Evolutionary conservation across 176 grass and related monocot species (phyloP).

Genomic region (Pontederia crassipes): DNA sequence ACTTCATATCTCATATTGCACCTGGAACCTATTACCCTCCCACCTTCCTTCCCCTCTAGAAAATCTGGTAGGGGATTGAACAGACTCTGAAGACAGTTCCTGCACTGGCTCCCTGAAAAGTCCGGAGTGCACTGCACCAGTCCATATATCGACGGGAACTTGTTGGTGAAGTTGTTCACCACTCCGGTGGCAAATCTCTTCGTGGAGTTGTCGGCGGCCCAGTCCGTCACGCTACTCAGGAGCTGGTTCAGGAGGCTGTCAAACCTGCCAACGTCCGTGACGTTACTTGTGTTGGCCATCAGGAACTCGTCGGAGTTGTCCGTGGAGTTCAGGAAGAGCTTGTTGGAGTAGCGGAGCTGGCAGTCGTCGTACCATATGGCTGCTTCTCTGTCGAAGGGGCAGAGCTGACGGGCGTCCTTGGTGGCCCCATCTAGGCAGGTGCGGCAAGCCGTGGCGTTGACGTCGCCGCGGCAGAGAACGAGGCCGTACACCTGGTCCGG

Average conservation of each 20-base stretch:
- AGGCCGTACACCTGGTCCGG: slow-evolving; percentile 27
- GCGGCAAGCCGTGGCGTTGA: slow-evolving; percentile 12
- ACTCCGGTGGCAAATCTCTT: neutral
- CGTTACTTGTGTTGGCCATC: neutral
- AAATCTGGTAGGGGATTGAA: neutral
- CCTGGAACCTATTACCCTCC: neutral
- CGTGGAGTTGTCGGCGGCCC: neutral
- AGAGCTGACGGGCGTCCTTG: neutral
- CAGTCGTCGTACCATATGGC: neutral
- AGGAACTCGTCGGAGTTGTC: neutral
- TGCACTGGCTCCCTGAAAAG: neutral
- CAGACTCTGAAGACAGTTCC: neutral
- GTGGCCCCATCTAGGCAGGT: slow-evolving; percentile 13
- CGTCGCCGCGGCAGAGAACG: slow-evolving; percentile 47
- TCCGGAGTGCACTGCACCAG: slow-evolving; percentile 14
- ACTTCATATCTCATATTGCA: slow-evolving; percentile 20
- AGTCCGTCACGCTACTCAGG: neutral
- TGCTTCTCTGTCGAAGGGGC: neutral
- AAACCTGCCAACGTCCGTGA: neutral
- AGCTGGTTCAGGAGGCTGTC: neutral
- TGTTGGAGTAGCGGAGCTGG: slow-evolving; percentile 1
- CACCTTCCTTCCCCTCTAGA: slow-evolving; percentile 2
- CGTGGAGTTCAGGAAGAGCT: neutral
- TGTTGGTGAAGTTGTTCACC: neutral
- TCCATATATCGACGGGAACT: slow-evolving; percentile 2